Evolutionary conservation across 2,329 filamentous ascomycete species (phyloP).

Genomic region (Colletotrichum magnum): DNA sequence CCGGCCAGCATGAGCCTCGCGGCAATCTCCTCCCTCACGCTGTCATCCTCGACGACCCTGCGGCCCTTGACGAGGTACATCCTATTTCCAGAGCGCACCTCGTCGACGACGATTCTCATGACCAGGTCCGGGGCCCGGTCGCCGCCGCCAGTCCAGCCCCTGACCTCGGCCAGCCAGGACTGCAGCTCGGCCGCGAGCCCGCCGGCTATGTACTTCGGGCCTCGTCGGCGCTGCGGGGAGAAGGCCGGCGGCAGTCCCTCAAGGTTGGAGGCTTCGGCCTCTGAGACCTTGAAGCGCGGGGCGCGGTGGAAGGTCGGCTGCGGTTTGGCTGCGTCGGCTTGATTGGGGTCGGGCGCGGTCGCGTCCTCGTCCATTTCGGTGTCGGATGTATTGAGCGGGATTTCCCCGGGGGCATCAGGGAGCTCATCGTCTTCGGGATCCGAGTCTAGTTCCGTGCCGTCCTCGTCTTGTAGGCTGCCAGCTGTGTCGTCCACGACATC

Average conservation of each 20-base stretch:
- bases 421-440: not conserved
- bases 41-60: constrained; percentile 34
- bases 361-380: constrained; percentile 40
- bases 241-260: constrained; percentile 48
- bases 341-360: not conserved
- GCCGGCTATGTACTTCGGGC: constrained; percentile 52
- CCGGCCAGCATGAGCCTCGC: constrained; percentile 54
- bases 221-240: constrained; percentile 53
- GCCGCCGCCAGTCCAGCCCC: constrained; percentile 48
- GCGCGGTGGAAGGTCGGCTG: constrained; percentile 56
- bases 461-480: not conserved
- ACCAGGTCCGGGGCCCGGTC: constrained; percentile 36
- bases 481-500: constrained; percentile 5
- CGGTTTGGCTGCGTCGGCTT: constrained; percentile 36
- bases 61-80: constrained; percentile 52
- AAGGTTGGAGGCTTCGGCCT: constrained; percentile 41
- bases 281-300: constrained; percentile 55
- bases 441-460: not conserved
- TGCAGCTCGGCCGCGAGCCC: constrained; percentile 58
- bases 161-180: constrained; percentile 58
- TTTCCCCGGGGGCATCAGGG: constrained; percentile 12
- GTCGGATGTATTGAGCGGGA: not conserved
- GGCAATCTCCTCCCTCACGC: constrained; percentile 11
- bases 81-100: constrained; percentile 48
- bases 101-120: constrained; percentile 48